Percentiles rank a stretch among this genome's conserved stretches.
Conservation (phyloP, 1,284 basidiomycete genomes). For the Tylopilus orsonianus region DNA sequence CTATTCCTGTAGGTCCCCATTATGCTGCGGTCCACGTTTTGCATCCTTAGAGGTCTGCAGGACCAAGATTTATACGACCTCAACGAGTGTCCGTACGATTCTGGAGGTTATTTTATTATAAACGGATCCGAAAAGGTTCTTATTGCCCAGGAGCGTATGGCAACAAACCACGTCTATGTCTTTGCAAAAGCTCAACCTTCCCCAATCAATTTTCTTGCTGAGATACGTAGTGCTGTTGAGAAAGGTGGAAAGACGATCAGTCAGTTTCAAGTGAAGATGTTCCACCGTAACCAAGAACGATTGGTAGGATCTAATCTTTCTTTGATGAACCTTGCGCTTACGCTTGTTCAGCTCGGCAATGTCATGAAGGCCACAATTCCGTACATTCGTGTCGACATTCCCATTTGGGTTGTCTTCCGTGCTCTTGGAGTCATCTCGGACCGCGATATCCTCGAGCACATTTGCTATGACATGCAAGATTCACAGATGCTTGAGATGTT, state of each 20-base stretch:
- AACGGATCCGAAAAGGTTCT: constrained; percentile 99
- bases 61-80: constrained; percentile 86
- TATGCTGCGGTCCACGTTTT: constrained; percentile 96
- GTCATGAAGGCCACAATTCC: constrained; percentile 98
- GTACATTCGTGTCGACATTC: constrained; percentile 98
- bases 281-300: constrained; percentile 85
- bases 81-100: constrained; percentile 98
- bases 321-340: constrained; percentile 4
- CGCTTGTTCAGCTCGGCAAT: constrained; percentile 66
- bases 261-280: constrained; percentile 98
- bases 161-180: constrained; percentile 99
- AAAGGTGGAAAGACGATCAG: constrained; percentile 98
- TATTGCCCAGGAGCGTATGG: constrained; percentile 99
- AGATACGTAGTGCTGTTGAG: constrained; percentile 97
- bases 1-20: constrained; percentile 77
- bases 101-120: constrained; percentile 99
- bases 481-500: constrained; percentile 97
- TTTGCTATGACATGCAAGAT: constrained; percentile 98
- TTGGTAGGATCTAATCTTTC: constrained; percentile 53
- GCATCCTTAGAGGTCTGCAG: constrained; percentile 80
- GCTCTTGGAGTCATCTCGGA: constrained; percentile 98
- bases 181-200: constrained; percentile 98
- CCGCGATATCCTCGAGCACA: constrained; percentile 96
- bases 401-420: constrained; percentile 98
- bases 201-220: constrained; percentile 93